Conservation (phyloP, 2,329 filamentous ascomycete species). For the Colletotrichum nymphaeae region DNA sequence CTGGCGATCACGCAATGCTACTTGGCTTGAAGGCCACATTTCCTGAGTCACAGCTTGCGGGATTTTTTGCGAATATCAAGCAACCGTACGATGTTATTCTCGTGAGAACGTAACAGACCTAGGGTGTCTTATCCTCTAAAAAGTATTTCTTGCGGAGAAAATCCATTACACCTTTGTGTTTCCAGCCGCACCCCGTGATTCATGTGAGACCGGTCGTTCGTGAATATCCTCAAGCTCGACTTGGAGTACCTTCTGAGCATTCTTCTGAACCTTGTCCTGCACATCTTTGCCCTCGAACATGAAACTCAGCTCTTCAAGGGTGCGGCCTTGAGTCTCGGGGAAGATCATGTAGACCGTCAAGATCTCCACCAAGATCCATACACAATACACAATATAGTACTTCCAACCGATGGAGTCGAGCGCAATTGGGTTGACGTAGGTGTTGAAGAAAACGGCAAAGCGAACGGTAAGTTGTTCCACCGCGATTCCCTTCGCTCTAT, state of each 20-base stretch:
- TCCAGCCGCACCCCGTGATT: not conserved
- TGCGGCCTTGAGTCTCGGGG: conserved; percentile 84
- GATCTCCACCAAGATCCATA: conserved; percentile 55
- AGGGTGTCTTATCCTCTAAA: not conserved
- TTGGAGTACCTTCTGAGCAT: conserved; percentile 35
- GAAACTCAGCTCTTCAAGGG: conserved; percentile 74
- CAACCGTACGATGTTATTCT: not conserved
- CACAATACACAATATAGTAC: conserved; percentile 57
- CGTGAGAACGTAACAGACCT: not conserved
- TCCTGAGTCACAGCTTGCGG: not conserved
- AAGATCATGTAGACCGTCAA: conserved; percentile 81
- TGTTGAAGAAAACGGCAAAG: conserved; percentile 57
- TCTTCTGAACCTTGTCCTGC: conserved; percentile 33
- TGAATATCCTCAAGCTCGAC: conserved; percentile 24
- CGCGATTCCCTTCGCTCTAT: conserved; percentile 49
- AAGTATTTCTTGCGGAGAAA: not conserved
- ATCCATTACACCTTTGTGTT: not conserved
- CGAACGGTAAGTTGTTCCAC: conserved; percentile 51
- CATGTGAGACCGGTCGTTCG: not conserved
- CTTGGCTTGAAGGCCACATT: too few species aligned
- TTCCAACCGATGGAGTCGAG: conserved; percentile 52
- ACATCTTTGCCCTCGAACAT: conserved; percentile 38
- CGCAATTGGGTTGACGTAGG: conserved; percentile 58
- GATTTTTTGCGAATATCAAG: not conserved
- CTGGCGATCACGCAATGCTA: too few species aligned